A percentile compares a stretch with the other conserved stretches of the same genome.
Conservation (phyloP, 176 grass and related monocot genomes). For the Oryza officinalis region DNA sequence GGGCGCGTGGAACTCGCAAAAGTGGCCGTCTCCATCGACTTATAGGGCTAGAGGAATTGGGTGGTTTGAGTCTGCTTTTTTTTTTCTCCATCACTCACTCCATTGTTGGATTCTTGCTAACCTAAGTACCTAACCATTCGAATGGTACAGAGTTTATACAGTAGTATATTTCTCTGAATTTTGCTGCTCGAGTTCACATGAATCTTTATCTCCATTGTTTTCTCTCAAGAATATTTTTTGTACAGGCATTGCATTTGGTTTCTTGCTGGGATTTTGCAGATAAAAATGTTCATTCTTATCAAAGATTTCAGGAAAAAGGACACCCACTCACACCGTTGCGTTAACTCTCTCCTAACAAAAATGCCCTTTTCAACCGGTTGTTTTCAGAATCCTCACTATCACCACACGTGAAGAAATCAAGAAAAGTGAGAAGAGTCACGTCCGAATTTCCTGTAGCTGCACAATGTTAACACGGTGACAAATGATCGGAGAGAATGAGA, state of each 20-base stretch:
- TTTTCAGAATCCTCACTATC: constrained; percentile 19
- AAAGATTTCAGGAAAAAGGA: neutral
- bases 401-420: neutral
- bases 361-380: neutral
- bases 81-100: neutral
- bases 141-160: constrained; percentile 3
- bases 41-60: neutral
- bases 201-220: neutral
- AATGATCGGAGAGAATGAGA: neutral
- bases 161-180: neutral
- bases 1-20: neutral
- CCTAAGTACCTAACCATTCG: neutral
- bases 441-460: neutral
- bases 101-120: neutral
- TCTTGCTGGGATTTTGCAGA: neutral
- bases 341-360: neutral
- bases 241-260: neutral
- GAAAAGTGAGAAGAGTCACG: neutral
- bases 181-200: neutral
- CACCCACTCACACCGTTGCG: neutral
- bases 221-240: neutral
- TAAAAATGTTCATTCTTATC: neutral
- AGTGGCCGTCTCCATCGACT: neutral
- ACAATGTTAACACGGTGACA: neutral
- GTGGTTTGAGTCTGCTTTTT: neutral